Evolutionary conservation across 2,329 filamentous ascomycete species (phyloP).

Genomic region (Venturia oleaginea): DNA sequence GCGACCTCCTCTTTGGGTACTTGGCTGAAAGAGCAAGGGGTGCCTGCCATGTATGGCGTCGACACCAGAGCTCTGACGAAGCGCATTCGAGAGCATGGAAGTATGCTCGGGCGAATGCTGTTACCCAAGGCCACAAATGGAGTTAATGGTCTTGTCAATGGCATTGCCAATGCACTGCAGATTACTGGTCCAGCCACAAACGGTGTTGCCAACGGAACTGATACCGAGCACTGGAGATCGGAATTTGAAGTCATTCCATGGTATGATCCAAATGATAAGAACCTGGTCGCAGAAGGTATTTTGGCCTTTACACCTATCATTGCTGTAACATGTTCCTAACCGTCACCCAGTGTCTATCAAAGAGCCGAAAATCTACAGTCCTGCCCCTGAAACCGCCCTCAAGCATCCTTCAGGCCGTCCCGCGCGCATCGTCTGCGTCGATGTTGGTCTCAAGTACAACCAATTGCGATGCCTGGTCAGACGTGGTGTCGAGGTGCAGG

Average conservation of each 20-base stretch:
- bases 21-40: constrained; percentile 92
- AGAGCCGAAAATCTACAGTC: constrained; percentile 76
- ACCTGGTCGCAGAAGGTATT: constrained; percentile 91
- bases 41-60: constrained; percentile 90
- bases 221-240: constrained; percentile 38
- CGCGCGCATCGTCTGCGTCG: constrained; percentile 81
- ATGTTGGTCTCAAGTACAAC: constrained; percentile 98
- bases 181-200: constrained; percentile 22
- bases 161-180: constrained; percentile 32
- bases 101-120: constrained; percentile 88
- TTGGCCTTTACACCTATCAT: background rate
- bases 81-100: constrained; percentile 85
- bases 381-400: constrained; percentile 59
- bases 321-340: constrained; percentile 15
- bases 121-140: constrained; percentile 42
- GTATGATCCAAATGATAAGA: constrained; percentile 85
- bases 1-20: constrained; percentile 81
- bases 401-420: constrained; percentile 82
- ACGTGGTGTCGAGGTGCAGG: constrained; percentile 85
- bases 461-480: constrained; percentile 88
- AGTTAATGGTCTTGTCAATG: constrained; percentile 20
- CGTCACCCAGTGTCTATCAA: constrained; percentile 69
- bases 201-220: constrained; percentile 27
- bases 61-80: constrained; percentile 93
- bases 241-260: constrained; percentile 77